A percentile compares a stretch with the other conserved stretches of the same genome.
These are phyloP conservation scores for Aegilops speltoides DNA, from an alignment of 176 grass and related monocot species.

Conservation along the genomic window DNA sequence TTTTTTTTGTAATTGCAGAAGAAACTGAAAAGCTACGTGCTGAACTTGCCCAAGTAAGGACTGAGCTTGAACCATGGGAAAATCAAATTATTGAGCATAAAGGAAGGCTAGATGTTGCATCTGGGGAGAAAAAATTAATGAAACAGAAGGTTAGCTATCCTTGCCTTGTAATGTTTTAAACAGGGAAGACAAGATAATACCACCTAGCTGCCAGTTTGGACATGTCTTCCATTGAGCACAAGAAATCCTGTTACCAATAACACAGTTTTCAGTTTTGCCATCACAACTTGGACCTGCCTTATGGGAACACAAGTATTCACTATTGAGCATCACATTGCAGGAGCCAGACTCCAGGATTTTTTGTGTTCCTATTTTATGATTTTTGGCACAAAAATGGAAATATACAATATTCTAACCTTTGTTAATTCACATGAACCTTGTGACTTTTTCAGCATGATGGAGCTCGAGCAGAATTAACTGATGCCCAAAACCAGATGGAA, in stretches of 20 bases:
- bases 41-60: constrained; percentile 76
- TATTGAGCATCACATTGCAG: constrained; percentile 2
- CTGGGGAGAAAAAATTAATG: constrained; percentile 74
- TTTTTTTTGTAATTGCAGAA: constrained; percentile 41
- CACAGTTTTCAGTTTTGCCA: constrained; percentile 20
- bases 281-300: neutral
- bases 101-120: constrained; percentile 86
- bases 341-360: neutral
- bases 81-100: constrained; percentile 94
- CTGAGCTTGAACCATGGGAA: constrained; percentile 95
- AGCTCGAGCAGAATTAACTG: constrained; percentile 61
- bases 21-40: constrained; percentile 76
- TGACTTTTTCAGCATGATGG: constrained; percentile 62
- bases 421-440: constrained; percentile 14
- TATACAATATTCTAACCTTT: constrained; percentile 1
- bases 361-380: neutral
- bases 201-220: neutral
- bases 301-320: neutral
- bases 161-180: neutral
- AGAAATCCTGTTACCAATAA: constrained; percentile 11
- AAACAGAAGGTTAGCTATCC: constrained; percentile 70
- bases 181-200: neutral
- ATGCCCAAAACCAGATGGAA: constrained; percentile 74
- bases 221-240: neutral
- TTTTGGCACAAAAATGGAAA: neutral